These are phyloP conservation scores for Fusarium falciforme DNA, from an alignment of 2,329 filamentous ascomycete species.

Conservation along the genomic window DNA sequence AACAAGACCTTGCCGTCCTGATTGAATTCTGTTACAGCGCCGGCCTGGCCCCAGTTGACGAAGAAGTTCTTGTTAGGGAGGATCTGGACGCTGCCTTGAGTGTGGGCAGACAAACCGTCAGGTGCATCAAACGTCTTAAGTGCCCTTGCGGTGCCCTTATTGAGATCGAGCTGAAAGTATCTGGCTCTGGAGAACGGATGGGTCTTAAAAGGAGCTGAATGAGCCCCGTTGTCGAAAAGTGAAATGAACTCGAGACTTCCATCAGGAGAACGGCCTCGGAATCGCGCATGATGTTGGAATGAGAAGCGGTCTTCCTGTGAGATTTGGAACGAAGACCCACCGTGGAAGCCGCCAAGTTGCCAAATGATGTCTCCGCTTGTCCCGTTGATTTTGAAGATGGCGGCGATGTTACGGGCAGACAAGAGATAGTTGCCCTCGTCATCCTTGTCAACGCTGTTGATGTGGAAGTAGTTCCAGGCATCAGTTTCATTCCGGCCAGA, in stretches of 20 bases:
- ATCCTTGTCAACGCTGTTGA: conserved; percentile 54
- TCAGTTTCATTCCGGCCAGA: neutral
- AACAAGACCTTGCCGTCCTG: conserved; percentile 61
- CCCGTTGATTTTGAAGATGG: conserved; percentile 48
- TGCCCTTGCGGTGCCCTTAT: conserved; percentile 55
- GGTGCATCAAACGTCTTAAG: conserved; percentile 61
- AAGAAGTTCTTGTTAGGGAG: conserved; percentile 65
- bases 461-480: conserved; percentile 45
- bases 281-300: conserved; percentile 65
- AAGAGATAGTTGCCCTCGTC: conserved; percentile 45
- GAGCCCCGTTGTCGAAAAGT: conserved; percentile 62
- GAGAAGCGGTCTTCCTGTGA: conserved; percentile 53
- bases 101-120: conserved; percentile 60
- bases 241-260: conserved; percentile 60
- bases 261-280: conserved; percentile 48
- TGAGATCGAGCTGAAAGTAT: conserved; percentile 59
- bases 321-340: conserved; percentile 44
- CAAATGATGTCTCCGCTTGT: conserved; percentile 62
- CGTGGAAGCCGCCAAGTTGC: conserved; percentile 58
- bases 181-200: conserved; percentile 50
- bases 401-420: conserved; percentile 37
- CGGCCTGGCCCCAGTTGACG: conserved; percentile 68
- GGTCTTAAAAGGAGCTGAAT: neutral
- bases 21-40: conserved; percentile 60
- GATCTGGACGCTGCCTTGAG: conserved; percentile 62